phyloP scores from a whole-genome alignment of 768 basidiomycete genomes.

The Fistulinella prunicolor region DNA sequence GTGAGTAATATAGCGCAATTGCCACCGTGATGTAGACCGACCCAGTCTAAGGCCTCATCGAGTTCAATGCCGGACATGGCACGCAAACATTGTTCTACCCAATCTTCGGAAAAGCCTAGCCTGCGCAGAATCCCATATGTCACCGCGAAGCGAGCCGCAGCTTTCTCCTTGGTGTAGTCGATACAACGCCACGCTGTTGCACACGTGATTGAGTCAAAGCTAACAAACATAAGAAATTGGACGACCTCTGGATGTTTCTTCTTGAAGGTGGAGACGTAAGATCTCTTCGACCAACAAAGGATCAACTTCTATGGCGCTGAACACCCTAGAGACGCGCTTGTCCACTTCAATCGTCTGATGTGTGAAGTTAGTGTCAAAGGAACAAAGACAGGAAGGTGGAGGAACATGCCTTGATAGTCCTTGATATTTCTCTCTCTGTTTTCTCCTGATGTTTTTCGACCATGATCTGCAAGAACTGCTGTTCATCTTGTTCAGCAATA shows the following conservation, averaged over 20 bases:
- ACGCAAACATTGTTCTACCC: conserved; percentile 69
- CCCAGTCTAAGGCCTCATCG: conserved; percentile 94
- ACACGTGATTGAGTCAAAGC: conserved; percentile 1
- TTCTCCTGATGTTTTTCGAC: conserved; percentile 86
- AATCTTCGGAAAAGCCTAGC: conserved; percentile 68
- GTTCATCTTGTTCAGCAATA: conserved; percentile 42
- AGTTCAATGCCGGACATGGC: conserved; percentile 64
- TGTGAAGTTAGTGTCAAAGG: conserved; percentile 1
- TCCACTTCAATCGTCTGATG: conserved; percentile 73
- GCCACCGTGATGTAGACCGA: conserved; percentile 33
- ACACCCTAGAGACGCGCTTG: conserved; percentile 61
- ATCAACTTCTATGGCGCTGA: conserved; percentile 64
- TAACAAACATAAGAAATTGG: background rate
- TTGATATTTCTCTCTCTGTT: conserved; percentile 79
- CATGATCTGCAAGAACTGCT: conserved; percentile 61
- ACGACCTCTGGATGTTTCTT: conserved; percentile 32
- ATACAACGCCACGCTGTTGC: conserved; percentile 18
- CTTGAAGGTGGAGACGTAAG: conserved; percentile 47
- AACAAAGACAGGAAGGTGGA: background rate
- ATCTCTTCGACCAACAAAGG: conserved; percentile 55
- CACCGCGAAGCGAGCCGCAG: conserved; percentile 64
- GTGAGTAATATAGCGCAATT: conserved; percentile 7
- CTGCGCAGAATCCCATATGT: conserved; percentile 79
- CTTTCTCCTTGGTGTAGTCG: conserved; percentile 69
- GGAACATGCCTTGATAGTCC: conserved; percentile 60